These are phyloP conservation scores for Pichia sp. DNA, from an alignment of 1,139 yeast genomes.

Conservation along the genomic window DNA sequence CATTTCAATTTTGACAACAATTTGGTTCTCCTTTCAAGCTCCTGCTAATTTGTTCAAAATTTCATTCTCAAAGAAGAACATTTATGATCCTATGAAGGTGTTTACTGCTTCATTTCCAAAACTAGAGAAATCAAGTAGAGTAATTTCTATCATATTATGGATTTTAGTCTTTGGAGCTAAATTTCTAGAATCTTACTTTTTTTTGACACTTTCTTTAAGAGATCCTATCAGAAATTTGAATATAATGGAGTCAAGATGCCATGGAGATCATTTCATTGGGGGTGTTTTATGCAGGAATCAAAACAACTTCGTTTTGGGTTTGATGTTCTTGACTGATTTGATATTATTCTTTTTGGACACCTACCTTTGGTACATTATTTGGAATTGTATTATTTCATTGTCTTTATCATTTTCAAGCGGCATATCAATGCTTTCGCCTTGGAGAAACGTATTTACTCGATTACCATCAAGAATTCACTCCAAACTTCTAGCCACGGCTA, in stretches of 20 bases:
- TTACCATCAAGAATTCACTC: constrained; percentile 70
- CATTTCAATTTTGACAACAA: constrained; percentile 55
- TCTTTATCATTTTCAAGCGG: constrained; percentile 68
- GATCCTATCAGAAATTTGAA: constrained; percentile 74
- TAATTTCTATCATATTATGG: constrained; percentile 66
- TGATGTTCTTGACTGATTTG: constrained; percentile 63
- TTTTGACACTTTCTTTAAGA: constrained; percentile 68
- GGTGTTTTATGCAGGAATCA: constrained; percentile 53
- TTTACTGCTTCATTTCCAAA: constrained; percentile 55
- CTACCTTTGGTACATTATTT: constrained; percentile 81
- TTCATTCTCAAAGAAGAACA: constrained; percentile 12
- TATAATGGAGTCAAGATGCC: constrained; percentile 56
- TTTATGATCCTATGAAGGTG: constrained; percentile 17
- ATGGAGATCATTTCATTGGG: constrained; percentile 54
- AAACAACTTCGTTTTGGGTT: constrained; percentile 49
- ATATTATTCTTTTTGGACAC: constrained; percentile 79
- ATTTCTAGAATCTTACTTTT: constrained; percentile 75
- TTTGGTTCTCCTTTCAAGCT: constrained; percentile 59
- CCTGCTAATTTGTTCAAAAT: constrained; percentile 49
- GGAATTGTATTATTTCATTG: constrained; percentile 72
- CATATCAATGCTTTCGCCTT: constrained; percentile 77
- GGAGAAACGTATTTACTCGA: constrained; percentile 75
- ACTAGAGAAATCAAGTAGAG: constrained; percentile 45
- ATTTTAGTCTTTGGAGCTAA: constrained; percentile 64
- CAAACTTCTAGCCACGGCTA: constrained; percentile 53